A percentile compares a stretch with the other conserved stretches of the same genome.
Evolutionary conservation across 805 yeast genomes (phyloP).

Genomic region (Sugiyamaella marilandica): DNA sequence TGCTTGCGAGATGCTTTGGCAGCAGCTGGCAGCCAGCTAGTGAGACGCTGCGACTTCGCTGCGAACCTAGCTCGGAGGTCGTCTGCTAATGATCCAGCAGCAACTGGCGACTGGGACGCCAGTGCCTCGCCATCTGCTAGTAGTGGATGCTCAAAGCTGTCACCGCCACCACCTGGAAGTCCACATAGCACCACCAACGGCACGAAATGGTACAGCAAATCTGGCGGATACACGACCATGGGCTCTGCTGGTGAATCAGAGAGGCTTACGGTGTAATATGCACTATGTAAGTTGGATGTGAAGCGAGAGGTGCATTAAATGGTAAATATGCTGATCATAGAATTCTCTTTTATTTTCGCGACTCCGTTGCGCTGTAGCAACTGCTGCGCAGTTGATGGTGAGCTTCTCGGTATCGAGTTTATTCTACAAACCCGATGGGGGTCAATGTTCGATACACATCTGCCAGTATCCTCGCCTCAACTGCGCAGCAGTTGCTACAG

Average conservation of each 20-base stretch:
- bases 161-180: neutral
- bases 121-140: constrained; percentile 11
- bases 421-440: no score
- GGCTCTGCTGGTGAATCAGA: neutral
- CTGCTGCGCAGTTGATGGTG: no score
- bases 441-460: no score
- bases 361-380: no score
- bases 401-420: no score
- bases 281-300: no score
- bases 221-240: constrained; percentile 16
- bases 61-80: constrained; percentile 15
- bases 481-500: no score
- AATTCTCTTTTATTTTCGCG: no score
- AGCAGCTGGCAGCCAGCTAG: constrained; percentile 19
- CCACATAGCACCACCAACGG: constrained; percentile 20
- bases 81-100: constrained; percentile 9
- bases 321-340: no score
- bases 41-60: constrained; percentile 15
- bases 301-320: no score
- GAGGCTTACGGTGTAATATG: no score
- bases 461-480: no score
- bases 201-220: constrained; percentile 17
- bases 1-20: constrained; percentile 16
- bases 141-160: constrained; percentile 15
- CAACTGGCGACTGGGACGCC: neutral